Conservation (phyloP, 768 basidiomycete species). For the Aureoboletus auriporus region DNA sequence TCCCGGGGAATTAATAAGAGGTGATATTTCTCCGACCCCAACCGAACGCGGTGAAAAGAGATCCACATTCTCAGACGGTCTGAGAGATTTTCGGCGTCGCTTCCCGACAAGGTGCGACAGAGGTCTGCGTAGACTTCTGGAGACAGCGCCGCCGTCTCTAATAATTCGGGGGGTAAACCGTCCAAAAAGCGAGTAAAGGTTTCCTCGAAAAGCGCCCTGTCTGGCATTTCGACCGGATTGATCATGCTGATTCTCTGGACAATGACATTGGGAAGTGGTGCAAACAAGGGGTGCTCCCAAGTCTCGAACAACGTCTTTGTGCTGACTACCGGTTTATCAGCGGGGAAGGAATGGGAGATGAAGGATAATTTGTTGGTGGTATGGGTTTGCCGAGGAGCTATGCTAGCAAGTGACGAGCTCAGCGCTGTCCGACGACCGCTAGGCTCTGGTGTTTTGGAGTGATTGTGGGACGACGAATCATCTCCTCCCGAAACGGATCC, state of each 20-base stretch:
- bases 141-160: constrained; percentile 56
- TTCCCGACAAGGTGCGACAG: constrained; percentile 43
- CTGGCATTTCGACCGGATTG: constrained; percentile 58
- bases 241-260: constrained; percentile 50
- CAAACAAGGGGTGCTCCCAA: constrained; percentile 57
- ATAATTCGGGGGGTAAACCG: constrained; percentile 49
- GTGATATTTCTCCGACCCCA: constrained; percentile 55
- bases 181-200: constrained; percentile 45
- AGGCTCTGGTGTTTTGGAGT: constrained; percentile 22
- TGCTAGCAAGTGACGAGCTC: constrained; percentile 19
- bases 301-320: constrained; percentile 47
- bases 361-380: constrained; percentile 35
- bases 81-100: constrained; percentile 28
- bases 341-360: constrained; percentile 39
- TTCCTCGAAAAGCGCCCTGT: constrained; percentile 49
- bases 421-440: constrained; percentile 15
- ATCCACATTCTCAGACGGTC: constrained; percentile 51
- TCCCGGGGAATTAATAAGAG: constrained; percentile 61
- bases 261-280: constrained; percentile 56
- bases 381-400: constrained; percentile 22
- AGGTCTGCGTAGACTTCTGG: constrained; percentile 52
- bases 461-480: constrained; percentile 12
- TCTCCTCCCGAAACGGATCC: constrained; percentile 22
- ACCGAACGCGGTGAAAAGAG: constrained; percentile 54
- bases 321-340: constrained; percentile 35